Percentiles rank a stretch among this genome's conserved stretches.
phyloP scores from a whole-genome alignment of 257 asterid species.

The Perilla frutescens region DNA sequence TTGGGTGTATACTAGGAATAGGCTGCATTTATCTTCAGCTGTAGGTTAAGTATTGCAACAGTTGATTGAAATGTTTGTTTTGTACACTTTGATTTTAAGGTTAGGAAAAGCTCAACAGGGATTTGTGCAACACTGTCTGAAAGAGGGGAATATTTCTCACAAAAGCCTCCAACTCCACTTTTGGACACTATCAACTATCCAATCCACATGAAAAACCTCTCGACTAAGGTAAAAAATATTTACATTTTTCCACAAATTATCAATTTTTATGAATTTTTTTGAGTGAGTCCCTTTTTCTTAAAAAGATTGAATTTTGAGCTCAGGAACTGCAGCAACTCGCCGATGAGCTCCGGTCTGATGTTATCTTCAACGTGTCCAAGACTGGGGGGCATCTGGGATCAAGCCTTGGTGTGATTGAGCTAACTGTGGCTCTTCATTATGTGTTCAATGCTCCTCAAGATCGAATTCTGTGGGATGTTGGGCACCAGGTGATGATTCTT shows the following conservation, averaged over 20 bases:
- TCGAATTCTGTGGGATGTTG: slow-evolving; percentile 96
- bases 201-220: slow-evolving; percentile 92
- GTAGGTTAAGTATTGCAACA: neutral
- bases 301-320: slow-evolving; percentile 16
- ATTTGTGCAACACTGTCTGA: slow-evolving; percentile 77
- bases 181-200: slow-evolving; percentile 93
- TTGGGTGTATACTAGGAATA: slow-evolving; percentile 22
- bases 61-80: slow-evolving; percentile 43
- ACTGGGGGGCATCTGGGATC: slow-evolving; percentile 99
- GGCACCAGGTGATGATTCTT: slow-evolving; percentile 75
- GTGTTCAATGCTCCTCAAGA: slow-evolving; percentile 92
- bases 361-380: slow-evolving; percentile 92
- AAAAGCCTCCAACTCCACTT: slow-evolving; percentile 95
- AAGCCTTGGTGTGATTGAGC: slow-evolving; percentile 95
- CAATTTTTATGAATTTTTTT: neutral
- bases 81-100: slow-evolving; percentile 42
- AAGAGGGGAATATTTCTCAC: slow-evolving; percentile 78
- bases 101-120: slow-evolving; percentile 53
- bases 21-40: slow-evolving; percentile 23
- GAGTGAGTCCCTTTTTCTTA: neutral
- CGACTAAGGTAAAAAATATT: slow-evolving; percentile 62
- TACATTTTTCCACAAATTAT: neutral
- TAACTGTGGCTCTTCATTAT: slow-evolving; percentile 94
- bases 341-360: slow-evolving; percentile 86
- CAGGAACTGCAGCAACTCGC: slow-evolving; percentile 96